A percentile compares a stretch with the other conserved stretches of the same genome.
Evolutionary conservation across 306 rosid genomes (phyloP).

Genomic region (Mimosa bimucronata): DNA sequence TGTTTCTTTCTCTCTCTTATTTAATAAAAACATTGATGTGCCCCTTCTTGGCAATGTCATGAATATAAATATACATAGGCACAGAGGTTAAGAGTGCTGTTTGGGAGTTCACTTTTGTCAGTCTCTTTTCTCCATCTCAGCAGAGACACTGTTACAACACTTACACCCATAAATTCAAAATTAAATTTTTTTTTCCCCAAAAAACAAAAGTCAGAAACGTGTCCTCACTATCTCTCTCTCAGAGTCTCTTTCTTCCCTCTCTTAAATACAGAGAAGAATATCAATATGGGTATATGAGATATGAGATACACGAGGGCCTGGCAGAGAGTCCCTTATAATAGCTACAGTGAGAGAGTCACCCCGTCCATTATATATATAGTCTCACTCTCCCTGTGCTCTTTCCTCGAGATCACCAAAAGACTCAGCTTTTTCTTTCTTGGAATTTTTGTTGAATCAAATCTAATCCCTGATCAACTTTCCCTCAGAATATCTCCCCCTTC

Average conservation of each 20-base stretch:
- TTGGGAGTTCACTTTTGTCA: constrained; percentile 49
- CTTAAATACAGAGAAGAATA: constrained; percentile 43
- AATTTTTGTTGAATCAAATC: constrained; percentile 54
- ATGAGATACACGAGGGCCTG: constrained; percentile 44
- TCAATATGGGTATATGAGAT: constrained; percentile 1
- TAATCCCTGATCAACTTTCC: constrained; percentile 49
- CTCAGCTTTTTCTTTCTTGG: constrained; percentile 47
- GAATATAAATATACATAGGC: constrained; percentile 32
- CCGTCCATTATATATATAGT: constrained; percentile 31
- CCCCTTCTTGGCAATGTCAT: background rate
- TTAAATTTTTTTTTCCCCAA: background rate
- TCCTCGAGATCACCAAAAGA: constrained; percentile 61
- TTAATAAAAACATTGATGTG: constrained; percentile 2
- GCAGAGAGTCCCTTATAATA: constrained; percentile 26
- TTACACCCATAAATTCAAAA: constrained; percentile 36
- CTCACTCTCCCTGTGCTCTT: background rate
- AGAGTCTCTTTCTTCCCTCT: constrained; percentile 29
- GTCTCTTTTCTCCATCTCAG: constrained; percentile 43
- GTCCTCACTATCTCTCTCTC: background rate
- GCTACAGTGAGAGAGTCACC: constrained; percentile 33
- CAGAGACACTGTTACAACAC: constrained; percentile 47
- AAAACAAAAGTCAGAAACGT: constrained; percentile 45
- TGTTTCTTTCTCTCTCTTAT: background rate
- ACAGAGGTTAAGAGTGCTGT: constrained; percentile 39
- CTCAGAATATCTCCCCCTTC: constrained; percentile 37